These are phyloP conservation scores for Ophiostoma tasmaniense DNA, from an alignment of 2,329 filamentous ascomycete genomes.

Conservation along the genomic window DNA sequence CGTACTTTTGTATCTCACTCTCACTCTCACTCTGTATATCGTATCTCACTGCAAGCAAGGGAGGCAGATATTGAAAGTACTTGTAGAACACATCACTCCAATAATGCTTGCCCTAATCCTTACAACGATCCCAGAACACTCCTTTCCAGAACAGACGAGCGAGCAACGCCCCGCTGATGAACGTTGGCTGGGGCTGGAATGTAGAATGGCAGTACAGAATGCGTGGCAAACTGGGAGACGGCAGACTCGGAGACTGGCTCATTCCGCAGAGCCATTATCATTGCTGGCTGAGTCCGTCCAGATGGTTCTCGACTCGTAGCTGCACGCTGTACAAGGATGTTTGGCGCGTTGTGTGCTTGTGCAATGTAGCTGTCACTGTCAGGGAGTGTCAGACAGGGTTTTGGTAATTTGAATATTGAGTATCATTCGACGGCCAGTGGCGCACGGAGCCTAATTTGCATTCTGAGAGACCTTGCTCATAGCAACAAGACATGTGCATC, in stretches of 20 bases:
- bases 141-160: background rate
- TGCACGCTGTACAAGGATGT: background rate
- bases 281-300: background rate
- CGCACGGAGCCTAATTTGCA: background rate
- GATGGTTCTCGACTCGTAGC: background rate
- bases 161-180: background rate
- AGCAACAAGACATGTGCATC: background rate
- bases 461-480: background rate
- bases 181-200: background rate
- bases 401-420: background rate
- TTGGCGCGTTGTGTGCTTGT: background rate
- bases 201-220: background rate
- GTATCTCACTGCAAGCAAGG: background rate
- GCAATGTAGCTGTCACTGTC: constrained; percentile 1
- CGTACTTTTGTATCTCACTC: background rate
- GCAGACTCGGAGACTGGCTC: too few relatives aligned
- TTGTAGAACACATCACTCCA: background rate
- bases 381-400: background rate
- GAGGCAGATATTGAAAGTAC: background rate
- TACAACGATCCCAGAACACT: constrained; percentile 2
- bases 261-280: background rate
- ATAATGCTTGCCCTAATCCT: background rate
- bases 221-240: background rate
- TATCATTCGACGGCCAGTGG: background rate
- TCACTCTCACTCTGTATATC: background rate